phyloP scores from a whole-genome alignment of 2,329 filamentous ascomycete species.

The Hypoxylon sp. region DNA sequence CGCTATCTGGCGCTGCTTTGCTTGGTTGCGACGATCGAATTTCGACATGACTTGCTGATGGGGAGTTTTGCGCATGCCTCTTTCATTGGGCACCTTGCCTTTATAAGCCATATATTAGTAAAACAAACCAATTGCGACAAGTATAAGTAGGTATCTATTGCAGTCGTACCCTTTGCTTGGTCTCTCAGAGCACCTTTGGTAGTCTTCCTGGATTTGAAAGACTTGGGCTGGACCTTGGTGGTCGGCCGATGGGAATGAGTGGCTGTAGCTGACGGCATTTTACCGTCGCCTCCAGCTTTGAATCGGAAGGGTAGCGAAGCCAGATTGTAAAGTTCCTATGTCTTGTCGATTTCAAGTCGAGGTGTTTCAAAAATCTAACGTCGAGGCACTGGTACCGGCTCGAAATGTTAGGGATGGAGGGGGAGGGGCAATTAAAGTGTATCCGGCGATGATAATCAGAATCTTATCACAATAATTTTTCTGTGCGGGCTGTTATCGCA shows the following conservation, averaged over 20 bases:
- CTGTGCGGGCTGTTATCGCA: constrained; percentile 31
- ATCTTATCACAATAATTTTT: constrained; percentile 37
- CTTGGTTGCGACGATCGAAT: constrained; percentile 93
- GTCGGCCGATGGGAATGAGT: constrained; percentile 91
- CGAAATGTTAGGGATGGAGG: constrained; percentile 34
- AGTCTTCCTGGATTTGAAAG: constrained; percentile 91
- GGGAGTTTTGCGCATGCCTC: constrained; percentile 82
- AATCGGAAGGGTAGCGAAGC: constrained; percentile 85
- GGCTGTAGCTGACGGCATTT: constrained; percentile 77
- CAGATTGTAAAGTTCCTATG: constrained; percentile 59
- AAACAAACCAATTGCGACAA: constrained; percentile 8
- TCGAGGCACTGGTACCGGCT: constrained; percentile 13
- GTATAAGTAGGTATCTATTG: not conserved
- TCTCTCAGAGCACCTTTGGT: constrained; percentile 90
- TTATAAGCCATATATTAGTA: constrained; percentile 30
- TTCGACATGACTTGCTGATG: constrained; percentile 99
- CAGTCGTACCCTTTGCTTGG: constrained; percentile 77
- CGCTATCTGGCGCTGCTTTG: constrained; percentile 85
- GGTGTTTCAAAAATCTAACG: constrained; percentile 7
- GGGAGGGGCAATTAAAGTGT: constrained; percentile 38
- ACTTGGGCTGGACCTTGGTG: constrained; percentile 88
- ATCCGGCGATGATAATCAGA: constrained; percentile 18
- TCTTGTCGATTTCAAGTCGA: not conserved
- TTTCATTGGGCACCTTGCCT: constrained; percentile 85
- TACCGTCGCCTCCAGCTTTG: constrained; percentile 80